These are phyloP conservation scores for Myxozyma neglecta DNA, from an alignment of 805 yeast species.

Conservation along the genomic window DNA sequence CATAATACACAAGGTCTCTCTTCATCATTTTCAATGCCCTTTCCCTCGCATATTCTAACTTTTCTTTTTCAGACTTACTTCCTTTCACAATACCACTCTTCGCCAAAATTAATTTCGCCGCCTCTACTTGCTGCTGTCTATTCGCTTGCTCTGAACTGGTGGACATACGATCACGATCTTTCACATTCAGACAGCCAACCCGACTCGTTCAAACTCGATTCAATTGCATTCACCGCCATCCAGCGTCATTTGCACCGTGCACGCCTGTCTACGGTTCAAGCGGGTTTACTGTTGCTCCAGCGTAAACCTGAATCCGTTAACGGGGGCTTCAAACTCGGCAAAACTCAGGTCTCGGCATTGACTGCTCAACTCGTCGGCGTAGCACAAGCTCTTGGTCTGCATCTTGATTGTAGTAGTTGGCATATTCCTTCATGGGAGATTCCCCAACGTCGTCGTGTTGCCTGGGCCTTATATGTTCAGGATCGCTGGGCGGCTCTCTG, in stretches of 20 bases:
- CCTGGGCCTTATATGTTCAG: conserved; percentile 37
- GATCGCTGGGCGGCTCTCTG: conserved; percentile 36
- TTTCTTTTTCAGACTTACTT: conserved; percentile 17
- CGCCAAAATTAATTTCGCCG: conserved; percentile 32
- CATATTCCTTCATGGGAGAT: conserved; percentile 38
- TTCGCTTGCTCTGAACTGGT: conserved; percentile 35
- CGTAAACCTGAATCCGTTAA: conserved; percentile 23
- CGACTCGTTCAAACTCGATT: conserved; percentile 26
- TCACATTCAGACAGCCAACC: conserved; percentile 31
- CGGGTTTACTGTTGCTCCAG: conserved; percentile 40
- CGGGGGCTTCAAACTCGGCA: conserved; percentile 22
- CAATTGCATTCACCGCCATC: conserved; percentile 30
- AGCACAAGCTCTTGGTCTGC: conserved; percentile 34
- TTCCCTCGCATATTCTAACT: not conserved
- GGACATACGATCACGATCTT: conserved; percentile 33
- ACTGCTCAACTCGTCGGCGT: conserved; percentile 36
- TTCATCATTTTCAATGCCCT: not conserved
- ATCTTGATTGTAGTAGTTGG: conserved; percentile 36
- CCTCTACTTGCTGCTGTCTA: conserved; percentile 36
- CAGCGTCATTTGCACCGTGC: conserved; percentile 36
- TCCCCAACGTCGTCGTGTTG: conserved; percentile 35
- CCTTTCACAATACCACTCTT: conserved; percentile 24
- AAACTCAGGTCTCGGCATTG: conserved; percentile 32
- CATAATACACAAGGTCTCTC: conserved; percentile 32
- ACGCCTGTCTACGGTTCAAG: conserved; percentile 43